Evolutionary conservation across 169 alveolate genomes (phyloP).

Genomic region (Plasmodium billcollinsi): DNA sequence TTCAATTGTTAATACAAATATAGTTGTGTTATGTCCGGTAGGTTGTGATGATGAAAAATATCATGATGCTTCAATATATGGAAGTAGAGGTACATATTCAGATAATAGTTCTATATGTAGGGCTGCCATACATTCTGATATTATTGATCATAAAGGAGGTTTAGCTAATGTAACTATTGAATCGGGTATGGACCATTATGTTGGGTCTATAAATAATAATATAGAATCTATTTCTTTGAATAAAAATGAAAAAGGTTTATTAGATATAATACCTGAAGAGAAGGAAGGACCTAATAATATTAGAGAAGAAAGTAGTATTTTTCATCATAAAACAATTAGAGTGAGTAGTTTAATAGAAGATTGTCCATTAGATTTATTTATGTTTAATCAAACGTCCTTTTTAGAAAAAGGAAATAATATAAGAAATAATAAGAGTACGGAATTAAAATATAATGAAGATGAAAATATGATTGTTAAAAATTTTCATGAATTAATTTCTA

Average conservation of each 20-base stretch:
- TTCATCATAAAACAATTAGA: conserved; percentile 70
- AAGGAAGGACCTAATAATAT: conserved; percentile 38
- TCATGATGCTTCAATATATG: conserved; percentile 82
- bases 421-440: neutral
- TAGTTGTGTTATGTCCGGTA: conserved; percentile 89
- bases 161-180: conserved; percentile 89
- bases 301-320: conserved; percentile 73
- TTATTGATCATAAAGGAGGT: conserved; percentile 87
- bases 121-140: conserved; percentile 93
- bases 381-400: conserved; percentile 57
- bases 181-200: conserved; percentile 88
- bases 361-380: conserved; percentile 70
- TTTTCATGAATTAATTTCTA: conserved; percentile 64
- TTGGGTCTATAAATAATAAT: conserved; percentile 89
- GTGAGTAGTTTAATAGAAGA: conserved; percentile 38
- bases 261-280: conserved; percentile 79
- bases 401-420: conserved; percentile 17
- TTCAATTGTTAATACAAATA: conserved; percentile 86
- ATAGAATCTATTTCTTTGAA: conserved; percentile 87
- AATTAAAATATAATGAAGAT: conserved; percentile 26
- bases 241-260: conserved; percentile 82
- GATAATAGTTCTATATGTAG: conserved; percentile 91
- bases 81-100: conserved; percentile 89
- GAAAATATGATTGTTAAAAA: conserved; percentile 28
- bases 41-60: conserved; percentile 84